Base-by-base conservation (phyloP, 75 land plant species). In the Cupressus sempervirens region DNA sequence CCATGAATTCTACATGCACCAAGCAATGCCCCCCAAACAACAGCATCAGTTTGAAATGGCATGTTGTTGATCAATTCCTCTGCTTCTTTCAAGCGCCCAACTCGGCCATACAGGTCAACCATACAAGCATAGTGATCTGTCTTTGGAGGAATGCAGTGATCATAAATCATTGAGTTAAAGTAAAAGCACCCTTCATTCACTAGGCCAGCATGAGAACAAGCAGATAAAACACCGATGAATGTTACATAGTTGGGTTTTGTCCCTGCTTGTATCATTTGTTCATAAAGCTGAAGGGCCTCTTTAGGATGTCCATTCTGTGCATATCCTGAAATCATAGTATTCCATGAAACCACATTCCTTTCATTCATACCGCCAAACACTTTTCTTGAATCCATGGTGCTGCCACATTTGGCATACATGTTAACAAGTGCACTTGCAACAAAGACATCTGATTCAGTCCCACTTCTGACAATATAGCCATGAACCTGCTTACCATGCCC, bases 371-470 rank as follows among this genome's bases (percentile, higher is more conserved):
- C 84, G 14, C 72, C 13, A 46, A 94, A 91, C 2, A 84, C 92
- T 13, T 26, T 38, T 35, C 90, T 86, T 14, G 92, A 89, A 76
- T 93, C 92, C 36, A 67, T 84, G 14, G 89, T 83, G 84, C 88
- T 83, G 23, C 96, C 96, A 84, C 92, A 90, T 86, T 93, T 94
- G 18, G 87, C 90, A 83, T 93, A 94, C 94, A 94, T 90, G 86
- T 91, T 88, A 11, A 94, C 91, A 48, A 92, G 87, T 14, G 96
- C 92, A 83, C 90, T 88, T 0, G 88, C 92, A 29, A 93, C 93
- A 82, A 81, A 86, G 0, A 91, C 70, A 56, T 90, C 84, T 23
- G n/a, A 84, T 45, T 85, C 91, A 16, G 87, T 82, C 36, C 93
- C 88, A 26, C 91, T 88, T 81, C 88, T 88, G 11, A 91, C 86